Base-by-base conservation (phyloP, 495 filamentous ascomycete species). In the Amniculicola lignicola region DNA sequence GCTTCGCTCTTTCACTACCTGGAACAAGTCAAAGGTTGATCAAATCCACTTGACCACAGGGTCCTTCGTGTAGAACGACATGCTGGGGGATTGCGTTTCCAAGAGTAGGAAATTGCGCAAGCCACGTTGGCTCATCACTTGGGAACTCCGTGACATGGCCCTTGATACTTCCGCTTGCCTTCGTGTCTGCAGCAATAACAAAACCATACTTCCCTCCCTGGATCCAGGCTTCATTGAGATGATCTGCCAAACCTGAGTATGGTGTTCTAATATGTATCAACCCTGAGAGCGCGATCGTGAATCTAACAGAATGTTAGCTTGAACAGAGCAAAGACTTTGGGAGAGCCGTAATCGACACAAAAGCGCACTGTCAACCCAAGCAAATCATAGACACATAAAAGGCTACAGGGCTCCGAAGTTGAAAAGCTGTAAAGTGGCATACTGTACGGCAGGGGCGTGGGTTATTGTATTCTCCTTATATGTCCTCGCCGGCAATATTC, bases 131-230 rank as follows among this genome's bases (percentile, higher is more conserved):
- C 14, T 51, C 33, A n/a, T 4, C 4, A 2, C 33, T 23, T 7
- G 48, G 48, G n/a, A 51, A 51, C 23, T 51, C 48, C 3, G 48
- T 40, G 7, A 40, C 18, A 41, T 51, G 48, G 6, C 48, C 48
- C 19, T 36, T 10, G 3, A 22, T 29, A n/a, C 22, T 24, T 14
- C 29, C 27, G 23, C 19, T 41, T 9, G 22, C 31, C 1, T 11
- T 9, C 5, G 48, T 51, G 48, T 51, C 48, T 25, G 48, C 48
- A 7, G 48, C 48, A 40, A 51, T 40, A 11, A 51, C 7, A 40
- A 51, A 37, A 12, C 48, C 31, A 41, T 51, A 51, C 18, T 40
- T 51, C 11, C 48, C 48, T 21, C 48, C 48, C n/a, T 39, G 33
- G 15, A 51, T 29, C 48, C 48, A 51, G 1, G 48, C 48, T 25